Evolutionary conservation across 495 filamentous ascomycete species (phyloP).

Genomic region (Saxophila tyrrhenica): DNA sequence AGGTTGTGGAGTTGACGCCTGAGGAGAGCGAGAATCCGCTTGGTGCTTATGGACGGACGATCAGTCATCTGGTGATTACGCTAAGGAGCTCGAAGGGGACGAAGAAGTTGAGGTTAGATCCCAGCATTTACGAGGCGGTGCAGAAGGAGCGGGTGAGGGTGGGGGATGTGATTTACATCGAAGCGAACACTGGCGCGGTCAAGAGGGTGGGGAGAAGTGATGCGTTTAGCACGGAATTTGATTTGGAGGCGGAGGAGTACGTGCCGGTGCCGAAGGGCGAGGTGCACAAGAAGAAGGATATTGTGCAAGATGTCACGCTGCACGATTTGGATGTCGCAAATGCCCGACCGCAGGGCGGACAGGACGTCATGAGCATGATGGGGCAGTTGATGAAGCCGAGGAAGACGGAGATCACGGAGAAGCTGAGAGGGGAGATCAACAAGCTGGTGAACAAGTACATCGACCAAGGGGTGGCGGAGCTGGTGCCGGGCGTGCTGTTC

Average conservation of each 20-base stretch:
- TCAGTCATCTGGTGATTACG: slow-evolving; percentile 78
- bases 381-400: slow-evolving; percentile 97
- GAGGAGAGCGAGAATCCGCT: slow-evolving; percentile 98
- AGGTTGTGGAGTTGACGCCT: slow-evolving; percentile 89
- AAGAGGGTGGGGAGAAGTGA: slow-evolving; percentile 92
- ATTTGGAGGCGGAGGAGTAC: slow-evolving; percentile 96
- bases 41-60: slow-evolving; percentile 88
- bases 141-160: slow-evolving; percentile 95
- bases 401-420: slow-evolving; percentile 97
- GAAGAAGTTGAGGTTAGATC: slow-evolving; percentile 92
- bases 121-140: slow-evolving; percentile 96
- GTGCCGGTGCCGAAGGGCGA: slow-evolving; percentile 97
- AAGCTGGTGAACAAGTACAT: slow-evolving; percentile 98
- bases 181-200: slow-evolving; percentile 94
- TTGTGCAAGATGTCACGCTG: slow-evolving; percentile 96
- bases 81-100: slow-evolving; percentile 85
- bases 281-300: slow-evolving; percentile 99
- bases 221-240: slow-evolving; percentile 94
- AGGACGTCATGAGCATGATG: slow-evolving; percentile 99
- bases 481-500: slow-evolving; percentile 93
- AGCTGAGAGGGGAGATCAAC: slow-evolving; percentile 90
- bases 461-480: slow-evolving; percentile 93
- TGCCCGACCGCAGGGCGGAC: slow-evolving; percentile 83
- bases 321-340: slow-evolving; percentile 97
- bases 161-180: slow-evolving; percentile 96